Base-by-base conservation (phyloP, 306 rosid genomes). In the Corylus heterophylla region DNA sequence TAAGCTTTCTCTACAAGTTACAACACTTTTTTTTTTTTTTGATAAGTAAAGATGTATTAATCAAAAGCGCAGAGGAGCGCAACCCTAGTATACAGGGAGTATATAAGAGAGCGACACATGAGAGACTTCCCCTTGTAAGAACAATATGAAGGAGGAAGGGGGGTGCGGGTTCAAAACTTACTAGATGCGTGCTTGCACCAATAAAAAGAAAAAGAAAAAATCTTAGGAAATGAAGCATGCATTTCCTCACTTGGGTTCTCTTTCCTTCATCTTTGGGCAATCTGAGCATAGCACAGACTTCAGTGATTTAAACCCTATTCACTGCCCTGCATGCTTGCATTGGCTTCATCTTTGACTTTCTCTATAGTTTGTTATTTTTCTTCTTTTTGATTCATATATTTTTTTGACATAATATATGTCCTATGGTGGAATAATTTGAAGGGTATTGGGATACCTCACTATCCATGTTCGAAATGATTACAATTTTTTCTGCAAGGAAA, bases 401-500 rank as follows among this genome's bases (percentile, higher is more conserved):
- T 74, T 18, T 67, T 64, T 64, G 20, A 64, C 8, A 35, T 35
- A 16, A 37, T 16, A 14, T 31, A 64, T 31, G 20, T 47, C 70
- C 12, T 14, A 16, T 14, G 1, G 72, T 10, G 11, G 50, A 67
- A 67, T 35, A 35, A 35, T 64, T 37, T 31, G 13, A 17, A 37
- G 17, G 68, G 16, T 12, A 50, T 8, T 18, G 3, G 72, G 12
- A 39, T 64, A 2, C 4, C 35, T 31, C 70, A 31, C 22, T 14
- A 14, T 64, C 7, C 13, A 18, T 17, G 59, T 20, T 64, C 37
- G 72, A 64, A 76, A 67, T 76, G 54, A 61, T 35, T 17, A 9
- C 70, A 62, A 64, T 42, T 62, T 54, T 45, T 79, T 58, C 50
- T 29, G 54, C 59, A 16, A 78, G 59, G 77, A 71, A 75, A 74